Conservation (phyloP, 345 rosid species). For the Noccaea caerulescens region DNA sequence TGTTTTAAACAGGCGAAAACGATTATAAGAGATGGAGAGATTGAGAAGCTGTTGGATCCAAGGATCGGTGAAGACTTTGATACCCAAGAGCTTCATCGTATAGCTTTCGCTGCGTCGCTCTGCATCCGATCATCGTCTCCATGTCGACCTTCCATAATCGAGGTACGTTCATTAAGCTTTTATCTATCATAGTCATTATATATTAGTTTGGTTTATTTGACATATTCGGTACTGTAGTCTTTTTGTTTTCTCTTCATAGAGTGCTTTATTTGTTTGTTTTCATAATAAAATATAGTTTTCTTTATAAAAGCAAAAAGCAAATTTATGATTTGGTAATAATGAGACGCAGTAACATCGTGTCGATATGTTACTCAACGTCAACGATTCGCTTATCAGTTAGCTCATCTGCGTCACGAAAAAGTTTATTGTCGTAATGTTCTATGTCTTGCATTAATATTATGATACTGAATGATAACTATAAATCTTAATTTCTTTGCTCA, state of each 20-base stretch:
- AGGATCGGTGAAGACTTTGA: conserved; percentile 71
- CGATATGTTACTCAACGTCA: conserved; percentile 38
- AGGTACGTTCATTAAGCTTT: conserved; percentile 54
- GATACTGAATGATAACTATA: conserved; percentile 5
- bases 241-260: conserved; percentile 10
- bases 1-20: conserved; percentile 67
- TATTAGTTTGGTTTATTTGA: conserved; percentile 8
- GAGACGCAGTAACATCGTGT: conserved; percentile 27
- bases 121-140: conserved; percentile 76
- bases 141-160: conserved; percentile 89
- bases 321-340: conserved; percentile 28
- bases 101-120: conserved; percentile 83
- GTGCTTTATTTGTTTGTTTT: conserved; percentile 14
- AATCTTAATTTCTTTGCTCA: neutral
- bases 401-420: conserved; percentile 36
- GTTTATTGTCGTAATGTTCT: neutral
- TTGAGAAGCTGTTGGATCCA: conserved; percentile 74
- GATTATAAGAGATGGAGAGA: conserved; percentile 63
- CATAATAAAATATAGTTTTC: neutral
- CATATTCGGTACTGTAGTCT: conserved; percentile 2
- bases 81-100: conserved; percentile 58
- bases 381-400: conserved; percentile 38
- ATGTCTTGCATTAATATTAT: neutral
- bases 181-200: neutral
- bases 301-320: neutral